A percentile compares a stretch with the other conserved stretches of the same genome.
Conservation (phyloP, 2,329 filamentous ascomycete species). For the Colletotrichum sp. region DNA sequence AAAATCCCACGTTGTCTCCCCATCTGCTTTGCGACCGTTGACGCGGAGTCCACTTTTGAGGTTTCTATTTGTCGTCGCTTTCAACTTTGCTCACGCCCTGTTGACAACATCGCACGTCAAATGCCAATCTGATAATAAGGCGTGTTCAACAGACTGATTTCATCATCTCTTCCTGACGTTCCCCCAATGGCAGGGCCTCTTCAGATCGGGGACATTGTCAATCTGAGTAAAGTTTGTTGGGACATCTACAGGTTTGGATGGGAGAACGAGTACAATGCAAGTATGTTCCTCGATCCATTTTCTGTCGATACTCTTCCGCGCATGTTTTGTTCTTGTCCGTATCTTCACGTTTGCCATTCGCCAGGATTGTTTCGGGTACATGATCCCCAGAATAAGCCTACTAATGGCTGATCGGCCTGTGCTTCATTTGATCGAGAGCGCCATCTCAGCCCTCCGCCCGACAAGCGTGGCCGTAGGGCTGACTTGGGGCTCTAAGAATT, state of each 20-base stretch:
- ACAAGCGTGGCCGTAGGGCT: background rate
- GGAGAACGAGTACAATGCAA: constrained; percentile 34
- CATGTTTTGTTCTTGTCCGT: background rate
- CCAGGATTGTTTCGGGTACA: background rate
- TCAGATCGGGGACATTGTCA: constrained; percentile 34
- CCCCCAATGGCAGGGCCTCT: constrained; percentile 19
- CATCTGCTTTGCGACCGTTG: background rate
- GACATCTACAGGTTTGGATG: constrained; percentile 35
- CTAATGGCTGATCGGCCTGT: background rate
- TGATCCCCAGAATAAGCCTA: background rate
- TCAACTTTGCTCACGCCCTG: background rate
- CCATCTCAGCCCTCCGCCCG: background rate
- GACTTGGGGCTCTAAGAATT: background rate
- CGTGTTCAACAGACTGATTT: background rate
- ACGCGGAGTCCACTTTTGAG: constrained; percentile 3
- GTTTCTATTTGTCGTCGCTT: constrained; percentile 3
- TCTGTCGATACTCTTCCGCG: background rate
- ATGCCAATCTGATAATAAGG: constrained; percentile 4
- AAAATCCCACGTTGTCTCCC: background rate
- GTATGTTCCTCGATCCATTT: constrained; percentile 18
- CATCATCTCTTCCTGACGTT: background rate
- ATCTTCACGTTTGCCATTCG: background rate
- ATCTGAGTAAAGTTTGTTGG: constrained; percentile 34
- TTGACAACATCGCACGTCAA: background rate
- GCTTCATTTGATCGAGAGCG: background rate